Conservation (phyloP, 2,329 filamentous ascomycete species). For the Podosphaera aphanis region DNA sequence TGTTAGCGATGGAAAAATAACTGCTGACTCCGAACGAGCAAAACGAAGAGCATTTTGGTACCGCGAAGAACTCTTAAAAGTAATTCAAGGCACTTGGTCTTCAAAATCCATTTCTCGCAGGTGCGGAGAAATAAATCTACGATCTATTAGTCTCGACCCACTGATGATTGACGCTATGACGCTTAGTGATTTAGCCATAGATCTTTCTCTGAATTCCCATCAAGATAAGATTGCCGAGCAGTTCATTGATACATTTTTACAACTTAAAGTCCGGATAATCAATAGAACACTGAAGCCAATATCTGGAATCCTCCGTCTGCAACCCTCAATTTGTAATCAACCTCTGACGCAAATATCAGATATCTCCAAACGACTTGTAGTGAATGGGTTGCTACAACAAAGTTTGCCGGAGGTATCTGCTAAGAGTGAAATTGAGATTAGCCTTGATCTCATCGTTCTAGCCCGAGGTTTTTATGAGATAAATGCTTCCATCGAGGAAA, state of each 20-base stretch:
- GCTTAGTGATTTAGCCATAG: slow-evolving; percentile 49
- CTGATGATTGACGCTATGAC: slow-evolving; percentile 69
- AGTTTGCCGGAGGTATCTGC: slow-evolving; percentile 38
- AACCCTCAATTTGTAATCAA: slow-evolving; percentile 54
- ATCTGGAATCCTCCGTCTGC: slow-evolving; percentile 47
- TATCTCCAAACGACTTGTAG: slow-evolving; percentile 57
- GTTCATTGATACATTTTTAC: slow-evolving; percentile 38
- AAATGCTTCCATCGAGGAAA: slow-evolving; percentile 60
- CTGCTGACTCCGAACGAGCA: slow-evolving; percentile 54
- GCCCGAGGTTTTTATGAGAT: slow-evolving; percentile 69
- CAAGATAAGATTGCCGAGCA: slow-evolving; percentile 12
- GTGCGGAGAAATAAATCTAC: slow-evolving; percentile 52
- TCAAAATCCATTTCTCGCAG: slow-evolving; percentile 24
- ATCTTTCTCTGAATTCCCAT: slow-evolving; percentile 27
- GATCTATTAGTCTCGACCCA: slow-evolving; percentile 46
- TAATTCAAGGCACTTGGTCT: slow-evolving; percentile 48
- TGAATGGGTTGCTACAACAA: slow-evolving; percentile 67
- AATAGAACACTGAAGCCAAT: slow-evolving; percentile 51
- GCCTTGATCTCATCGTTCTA: slow-evolving; percentile 49
- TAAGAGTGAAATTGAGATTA: slow-evolving; percentile 33
- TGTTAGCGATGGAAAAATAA: slow-evolving; percentile 56
- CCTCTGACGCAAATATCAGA: slow-evolving; percentile 44
- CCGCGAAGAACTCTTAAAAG: slow-evolving; percentile 53
- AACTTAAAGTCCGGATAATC: slow-evolving; percentile 43
- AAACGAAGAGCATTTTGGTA: slow-evolving; percentile 81